Percentiles rank a stretch among this genome's conserved stretches.
These are phyloP conservation scores for Umbilicaria muhlenbergii DNA, from an alignment of 495 filamentous ascomycete genomes.

Conservation along the genomic window DNA sequence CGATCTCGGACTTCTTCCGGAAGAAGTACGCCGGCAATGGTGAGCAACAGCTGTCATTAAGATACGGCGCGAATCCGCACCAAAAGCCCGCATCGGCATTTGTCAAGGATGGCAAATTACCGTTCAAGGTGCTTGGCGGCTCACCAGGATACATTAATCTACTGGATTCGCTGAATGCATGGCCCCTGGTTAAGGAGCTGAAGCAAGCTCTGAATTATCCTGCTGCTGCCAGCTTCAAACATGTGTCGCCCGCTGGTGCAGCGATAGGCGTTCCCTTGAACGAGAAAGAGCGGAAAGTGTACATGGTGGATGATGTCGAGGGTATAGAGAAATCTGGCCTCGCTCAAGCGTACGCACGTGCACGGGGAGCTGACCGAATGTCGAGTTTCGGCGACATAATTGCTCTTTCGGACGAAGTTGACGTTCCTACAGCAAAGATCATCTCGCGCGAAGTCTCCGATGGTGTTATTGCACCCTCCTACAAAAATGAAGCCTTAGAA, in stretches of 20 bases:
- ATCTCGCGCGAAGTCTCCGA: conserved; percentile 96
- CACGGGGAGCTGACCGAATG: conserved; percentile 91
- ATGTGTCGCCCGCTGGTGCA: conserved; percentile 91
- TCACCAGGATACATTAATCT: conserved; percentile 94
- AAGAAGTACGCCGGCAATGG: conserved; percentile 86
- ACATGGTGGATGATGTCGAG: conserved; percentile 92
- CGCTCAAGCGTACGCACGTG: conserved; percentile 89
- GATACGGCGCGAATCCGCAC: conserved; percentile 94
- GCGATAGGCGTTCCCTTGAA: conserved; percentile 79
- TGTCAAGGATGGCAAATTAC: conserved; percentile 52
- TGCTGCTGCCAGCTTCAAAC: conserved; percentile 98
- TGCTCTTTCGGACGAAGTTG: conserved; percentile 78
- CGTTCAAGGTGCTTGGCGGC: conserved; percentile 93
- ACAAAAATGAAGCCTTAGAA: conserved; percentile 66
- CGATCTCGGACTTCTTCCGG: conserved; percentile 94
- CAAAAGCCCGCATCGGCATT: conserved; percentile 88
- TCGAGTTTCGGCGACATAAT: conserved; percentile 94
- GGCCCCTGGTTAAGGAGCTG: conserved; percentile 92
- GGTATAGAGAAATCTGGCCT: conserved; percentile 70
- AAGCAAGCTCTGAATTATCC: conserved; percentile 72
- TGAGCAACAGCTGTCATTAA: conserved; percentile 64
- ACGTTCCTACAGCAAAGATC: conserved; percentile 84
- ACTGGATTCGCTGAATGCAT: conserved; percentile 89
- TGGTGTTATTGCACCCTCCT: conserved; percentile 83
- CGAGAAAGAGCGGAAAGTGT: conserved; percentile 83